Evolutionary conservation across 345 rosid genomes (phyloP).

Genomic region (Gossypium ekmanianum): DNA sequence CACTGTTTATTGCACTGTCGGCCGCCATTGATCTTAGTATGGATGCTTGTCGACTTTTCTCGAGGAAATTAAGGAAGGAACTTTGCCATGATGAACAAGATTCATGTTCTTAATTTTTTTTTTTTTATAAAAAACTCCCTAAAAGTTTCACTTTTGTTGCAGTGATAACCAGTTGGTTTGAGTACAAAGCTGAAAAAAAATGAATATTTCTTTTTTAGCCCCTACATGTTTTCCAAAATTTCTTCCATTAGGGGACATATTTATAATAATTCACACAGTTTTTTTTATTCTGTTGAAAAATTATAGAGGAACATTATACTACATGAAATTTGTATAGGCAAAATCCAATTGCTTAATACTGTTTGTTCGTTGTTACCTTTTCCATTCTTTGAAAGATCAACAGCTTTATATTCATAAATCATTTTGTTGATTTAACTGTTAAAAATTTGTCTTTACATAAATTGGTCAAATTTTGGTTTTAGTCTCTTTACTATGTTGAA

Average conservation of each 20-base stretch:
- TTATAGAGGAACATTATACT: not conserved
- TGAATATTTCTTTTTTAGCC: not conserved
- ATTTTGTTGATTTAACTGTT: no score
- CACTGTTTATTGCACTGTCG: constrained; percentile 79
- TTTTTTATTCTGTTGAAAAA: not conserved
- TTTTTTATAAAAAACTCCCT: not conserved
- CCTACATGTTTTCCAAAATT: not conserved
- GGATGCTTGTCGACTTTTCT: constrained; percentile 80
- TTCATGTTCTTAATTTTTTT: constrained; percentile 29
- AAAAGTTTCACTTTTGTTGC: constrained; percentile 20
- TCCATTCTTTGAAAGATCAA: not conserved
- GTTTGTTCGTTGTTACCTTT: constrained; percentile 13
- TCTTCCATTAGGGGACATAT: constrained; percentile 1
- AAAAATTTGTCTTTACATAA: no score
- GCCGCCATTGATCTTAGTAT: constrained; percentile 91
- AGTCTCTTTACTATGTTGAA: no score
- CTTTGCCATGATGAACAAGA: constrained; percentile 69
- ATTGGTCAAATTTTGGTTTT: no score
- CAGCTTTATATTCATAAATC: not conserved
- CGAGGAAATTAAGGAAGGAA: constrained; percentile 80
- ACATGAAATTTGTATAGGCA: constrained; percentile 22
- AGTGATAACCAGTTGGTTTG: constrained; percentile 41
- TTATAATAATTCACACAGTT: not conserved
- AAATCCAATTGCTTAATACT: constrained; percentile 13
- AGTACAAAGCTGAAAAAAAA: not conserved